Evolutionary conservation across 441 rosid genomes (phyloP).

Genomic region (Erodium chrysanthum): DNA sequence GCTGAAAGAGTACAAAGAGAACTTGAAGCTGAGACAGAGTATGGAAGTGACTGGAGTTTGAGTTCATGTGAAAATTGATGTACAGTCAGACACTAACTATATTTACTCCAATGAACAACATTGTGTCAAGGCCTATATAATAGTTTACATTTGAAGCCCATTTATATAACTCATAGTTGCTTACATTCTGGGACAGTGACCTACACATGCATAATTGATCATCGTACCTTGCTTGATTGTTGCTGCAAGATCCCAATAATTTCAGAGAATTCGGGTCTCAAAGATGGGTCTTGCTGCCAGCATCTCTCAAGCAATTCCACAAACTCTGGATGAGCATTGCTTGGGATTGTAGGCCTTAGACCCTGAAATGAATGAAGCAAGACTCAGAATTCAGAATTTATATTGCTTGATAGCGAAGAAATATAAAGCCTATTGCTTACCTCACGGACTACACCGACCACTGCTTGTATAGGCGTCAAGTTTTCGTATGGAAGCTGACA

Average conservation of each 20-base stretch:
- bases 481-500: conserved; percentile 54
- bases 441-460: conserved; percentile 57
- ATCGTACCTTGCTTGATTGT: conserved; percentile 26
- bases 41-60: too few species aligned
- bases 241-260: conserved; percentile 33
- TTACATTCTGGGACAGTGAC: too few species aligned
- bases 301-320: conserved; percentile 46
- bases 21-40: too few species aligned
- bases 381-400: background rate
- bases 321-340: conserved; percentile 36
- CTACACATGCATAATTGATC: too few species aligned
- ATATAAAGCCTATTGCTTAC: conserved; percentile 19
- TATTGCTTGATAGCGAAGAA: background rate
- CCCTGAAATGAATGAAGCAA: conserved; percentile 32
- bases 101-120: too few species aligned
- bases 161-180: too few species aligned
- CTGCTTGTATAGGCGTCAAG: conserved; percentile 60
- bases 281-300: conserved; percentile 52
- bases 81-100: too few species aligned
- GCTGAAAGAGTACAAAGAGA: too few species aligned
- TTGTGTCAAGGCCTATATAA: too few species aligned
- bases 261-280: conserved; percentile 64
- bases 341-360: conserved; percentile 50
- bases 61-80: too few species aligned
- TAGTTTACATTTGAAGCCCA: too few species aligned